These are phyloP conservation scores for Platanus orientalis DNA, from an alignment of 164 flowering plant genomes.

Conservation along the genomic window DNA sequence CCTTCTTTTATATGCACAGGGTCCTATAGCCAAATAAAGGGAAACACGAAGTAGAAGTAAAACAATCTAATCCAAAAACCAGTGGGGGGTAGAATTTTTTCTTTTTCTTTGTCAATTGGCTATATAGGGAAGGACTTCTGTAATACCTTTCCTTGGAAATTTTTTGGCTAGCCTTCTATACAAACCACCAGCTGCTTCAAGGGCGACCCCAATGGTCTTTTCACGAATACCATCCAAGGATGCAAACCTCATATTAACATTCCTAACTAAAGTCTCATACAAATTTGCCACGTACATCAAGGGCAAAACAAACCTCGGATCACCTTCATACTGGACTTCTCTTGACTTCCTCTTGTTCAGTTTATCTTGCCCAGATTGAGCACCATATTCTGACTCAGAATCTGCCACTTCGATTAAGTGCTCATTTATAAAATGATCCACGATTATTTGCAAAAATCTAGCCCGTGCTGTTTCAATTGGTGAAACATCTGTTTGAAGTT, in stretches of 20 bases:
- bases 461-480: slow-evolving; percentile 95
- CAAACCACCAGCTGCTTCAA: slow-evolving; percentile 98
- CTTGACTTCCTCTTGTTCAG: slow-evolving; percentile 60
- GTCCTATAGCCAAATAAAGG: slow-evolving; percentile 37
- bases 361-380: slow-evolving; percentile 62
- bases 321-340: slow-evolving; percentile 84
- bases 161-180: slow-evolving; percentile 84
- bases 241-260: slow-evolving; percentile 73
- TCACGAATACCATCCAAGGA: slow-evolving; percentile 79
- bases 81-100: neutral
- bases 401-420: slow-evolving; percentile 62
- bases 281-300: slow-evolving; percentile 96
- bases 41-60: neutral
- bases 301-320: slow-evolving; percentile 80
- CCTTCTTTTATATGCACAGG: slow-evolving; percentile 69
- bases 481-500: slow-evolving; percentile 52
- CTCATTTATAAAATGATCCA: slow-evolving; percentile 68
- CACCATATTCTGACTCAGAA: slow-evolving; percentile 44
- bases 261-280: slow-evolving; percentile 77
- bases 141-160: slow-evolving; percentile 83
- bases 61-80: neutral
- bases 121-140: neutral
- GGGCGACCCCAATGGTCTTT: slow-evolving; percentile 94
- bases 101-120: neutral
- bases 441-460: slow-evolving; percentile 78